Percentiles rank a stretch among this genome's conserved stretches.
Conservation (phyloP, 1,284 basidiomycete genomes). For the Sanghuangporus baumii region DNA sequence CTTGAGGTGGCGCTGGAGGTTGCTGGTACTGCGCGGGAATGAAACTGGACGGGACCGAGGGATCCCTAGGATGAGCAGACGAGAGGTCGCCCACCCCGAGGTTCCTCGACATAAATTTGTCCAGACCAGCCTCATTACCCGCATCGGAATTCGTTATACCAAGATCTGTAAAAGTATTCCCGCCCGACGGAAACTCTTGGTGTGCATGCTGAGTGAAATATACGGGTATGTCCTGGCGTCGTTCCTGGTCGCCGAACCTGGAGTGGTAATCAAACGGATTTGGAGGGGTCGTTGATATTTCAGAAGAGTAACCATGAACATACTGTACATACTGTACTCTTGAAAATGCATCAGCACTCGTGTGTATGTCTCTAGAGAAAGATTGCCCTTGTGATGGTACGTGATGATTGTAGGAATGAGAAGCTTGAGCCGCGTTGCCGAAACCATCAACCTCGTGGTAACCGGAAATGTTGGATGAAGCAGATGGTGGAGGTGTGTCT, state of each 20-base stretch:
- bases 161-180: neutral
- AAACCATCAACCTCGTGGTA: neutral
- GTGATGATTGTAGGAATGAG: neutral
- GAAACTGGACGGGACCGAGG: neutral
- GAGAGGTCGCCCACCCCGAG: neutral
- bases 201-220: neutral
- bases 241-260: neutral
- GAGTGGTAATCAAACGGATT: neutral
- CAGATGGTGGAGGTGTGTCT: neutral
- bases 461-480: neutral
- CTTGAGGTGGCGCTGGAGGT: slow-evolving; percentile 12
- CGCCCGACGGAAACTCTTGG: neutral
- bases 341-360: neutral
- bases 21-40: slow-evolving; percentile 6
- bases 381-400: neutral
- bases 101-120: neutral
- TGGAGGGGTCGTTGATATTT: neutral
- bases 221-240: neutral
- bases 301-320: neutral
- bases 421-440: neutral
- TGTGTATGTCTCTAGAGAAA: neutral
- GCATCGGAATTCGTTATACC: neutral
- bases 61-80: neutral
- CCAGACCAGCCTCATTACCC: neutral
- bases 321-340: neutral